Evolutionary conservation across 1,284 basidiomycete species (phyloP), one percentile per base, ranked within the genome.

Genomic region (Microbotryum intermedium): DNA sequence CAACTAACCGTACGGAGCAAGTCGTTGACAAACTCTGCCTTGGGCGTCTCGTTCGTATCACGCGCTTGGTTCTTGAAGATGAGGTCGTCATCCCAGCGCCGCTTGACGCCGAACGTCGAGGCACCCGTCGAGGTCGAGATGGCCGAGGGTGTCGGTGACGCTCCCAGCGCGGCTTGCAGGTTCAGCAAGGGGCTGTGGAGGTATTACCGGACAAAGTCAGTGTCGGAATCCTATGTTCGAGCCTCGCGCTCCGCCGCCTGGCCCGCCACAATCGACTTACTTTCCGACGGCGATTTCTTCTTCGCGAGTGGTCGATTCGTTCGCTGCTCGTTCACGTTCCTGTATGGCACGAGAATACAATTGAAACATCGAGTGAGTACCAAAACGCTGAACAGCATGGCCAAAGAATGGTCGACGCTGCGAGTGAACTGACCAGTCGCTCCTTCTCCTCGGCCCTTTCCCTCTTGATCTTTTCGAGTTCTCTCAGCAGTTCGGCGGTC

Each of bases 1-100:
- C 23, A 26, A 46, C 52, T 93, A 73, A 93, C 90, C 61, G 89
- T 91, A 72, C 92, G 81, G 63, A 95, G 75, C 54, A 95, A 78
- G 74, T 95, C 92, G 72, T 95, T 95, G 64, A 95, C 90, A 72
- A 97, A 95, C 65, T 87, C 85, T 67, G 81, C 46, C 52, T 67
- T 80, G 5, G 80, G 77, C 73, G 85, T 88, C 64, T 79, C 79
- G 57, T 75, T 74, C 81, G 77, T 74, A 52, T 80, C 82, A 74
- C 85, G 84, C 1, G 92, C 88, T 76, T 97, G 92, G 74, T 95
- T 95, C 78, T 95, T 95, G 82, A 97, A 97, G 71, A 97, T 92
- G 59, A 94, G 78, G 76, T 97, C 89, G 64, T 50, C 60, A 73
- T 97, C 92, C 92, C 92, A 97, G 57, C 92, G 81, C 69, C 86